phyloP scores from a whole-genome alignment of 768 basidiomycete species.

The Leccinum subgranulosum region DNA sequence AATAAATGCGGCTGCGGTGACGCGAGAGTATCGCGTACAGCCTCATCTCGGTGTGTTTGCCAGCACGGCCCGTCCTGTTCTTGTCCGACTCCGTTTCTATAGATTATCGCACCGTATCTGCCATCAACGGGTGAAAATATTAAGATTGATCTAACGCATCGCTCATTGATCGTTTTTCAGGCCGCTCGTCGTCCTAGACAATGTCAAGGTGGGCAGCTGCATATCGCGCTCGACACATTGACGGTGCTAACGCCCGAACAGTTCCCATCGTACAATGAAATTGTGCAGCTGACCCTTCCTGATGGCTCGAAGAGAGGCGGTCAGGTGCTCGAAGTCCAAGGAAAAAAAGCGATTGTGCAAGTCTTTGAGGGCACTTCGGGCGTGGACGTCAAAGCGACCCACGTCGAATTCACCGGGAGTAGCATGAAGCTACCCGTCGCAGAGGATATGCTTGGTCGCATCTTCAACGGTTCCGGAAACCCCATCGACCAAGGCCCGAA shows the following conservation, averaged over 20 bases:
- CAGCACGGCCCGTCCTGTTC: not conserved
- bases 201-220: constrained; percentile 77
- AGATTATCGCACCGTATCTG: constrained; percentile 99
- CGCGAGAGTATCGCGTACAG: constrained; percentile 82
- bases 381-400: constrained; percentile 95
- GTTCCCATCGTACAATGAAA: constrained; percentile 99
- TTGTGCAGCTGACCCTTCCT: constrained; percentile 91
- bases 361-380: constrained; percentile 99
- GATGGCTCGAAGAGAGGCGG: constrained; percentile 95
- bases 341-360: constrained; percentile 98
- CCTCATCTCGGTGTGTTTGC: constrained; percentile 72
- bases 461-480: constrained; percentile 98
- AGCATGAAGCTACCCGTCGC: constrained; percentile 99
- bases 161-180: constrained; percentile 39
- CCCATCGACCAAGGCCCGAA: constrained; percentile 99
- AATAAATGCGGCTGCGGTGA: constrained; percentile 87
- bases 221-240: not conserved
- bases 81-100: constrained; percentile 14
- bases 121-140: constrained; percentile 84
- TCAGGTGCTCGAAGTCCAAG: constrained; percentile 96
- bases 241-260: constrained; percentile 32
- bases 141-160: not conserved
- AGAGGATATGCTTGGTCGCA: constrained; percentile 98
- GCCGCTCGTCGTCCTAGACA: constrained; percentile 94
- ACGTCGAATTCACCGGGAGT: constrained; percentile 96